phyloP scores from a whole-genome alignment of 202 grass and related monocot genomes.

The Carex arenaria region DNA sequence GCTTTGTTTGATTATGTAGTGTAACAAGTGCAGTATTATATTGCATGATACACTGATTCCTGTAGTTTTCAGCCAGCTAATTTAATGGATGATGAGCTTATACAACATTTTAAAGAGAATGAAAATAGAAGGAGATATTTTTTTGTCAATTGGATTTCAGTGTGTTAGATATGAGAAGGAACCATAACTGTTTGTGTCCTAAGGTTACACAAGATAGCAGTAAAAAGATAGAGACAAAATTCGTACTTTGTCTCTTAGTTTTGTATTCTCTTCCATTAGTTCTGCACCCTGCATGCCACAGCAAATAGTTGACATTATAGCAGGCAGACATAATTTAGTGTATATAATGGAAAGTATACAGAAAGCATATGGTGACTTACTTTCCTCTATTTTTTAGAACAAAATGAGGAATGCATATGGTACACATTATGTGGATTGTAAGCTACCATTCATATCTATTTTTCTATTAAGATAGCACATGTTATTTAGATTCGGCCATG shows the following conservation, averaged over 20 bases:
- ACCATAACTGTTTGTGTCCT: not conserved
- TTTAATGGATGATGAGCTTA: not conserved
- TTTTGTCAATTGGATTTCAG: not conserved
- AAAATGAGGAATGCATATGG: not conserved
- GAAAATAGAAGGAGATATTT: not conserved
- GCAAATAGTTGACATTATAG: not conserved
- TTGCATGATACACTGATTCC: not conserved
- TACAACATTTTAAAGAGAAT: not conserved
- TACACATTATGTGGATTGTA: not conserved
- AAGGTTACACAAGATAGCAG: not conserved
- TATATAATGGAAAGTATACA: not conserved
- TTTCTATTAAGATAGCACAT: not conserved
- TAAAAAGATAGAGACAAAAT: not conserved
- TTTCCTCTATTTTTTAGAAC: not conserved
- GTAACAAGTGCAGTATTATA: not conserved
- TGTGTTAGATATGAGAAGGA: not conserved
- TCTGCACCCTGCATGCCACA: constrained; percentile 36
- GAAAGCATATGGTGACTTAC: not conserved
- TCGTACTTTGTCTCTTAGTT: constrained; percentile 52
- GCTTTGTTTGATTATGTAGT: not conserved
- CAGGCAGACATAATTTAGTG: no score
- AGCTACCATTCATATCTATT: not conserved
- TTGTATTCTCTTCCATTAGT: constrained; percentile 53
- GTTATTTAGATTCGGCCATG: not conserved
- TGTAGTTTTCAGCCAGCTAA: not conserved